Percentiles rank a stretch among this genome's conserved stretches.
Conservation (phyloP, 768 basidiomycete genomes). For the Mycena latifolia region DNA sequence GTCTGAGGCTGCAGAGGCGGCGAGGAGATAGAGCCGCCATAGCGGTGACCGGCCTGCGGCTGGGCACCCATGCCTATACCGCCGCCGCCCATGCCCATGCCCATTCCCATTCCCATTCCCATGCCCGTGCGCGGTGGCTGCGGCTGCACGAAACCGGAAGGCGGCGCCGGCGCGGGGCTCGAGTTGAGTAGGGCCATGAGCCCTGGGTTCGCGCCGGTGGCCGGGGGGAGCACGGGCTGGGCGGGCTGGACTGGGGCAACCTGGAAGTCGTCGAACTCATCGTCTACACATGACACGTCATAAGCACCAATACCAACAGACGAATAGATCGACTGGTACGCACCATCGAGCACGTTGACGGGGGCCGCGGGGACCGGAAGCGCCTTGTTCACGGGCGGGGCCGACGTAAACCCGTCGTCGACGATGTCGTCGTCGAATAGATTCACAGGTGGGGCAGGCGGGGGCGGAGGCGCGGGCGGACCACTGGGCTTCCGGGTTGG, state of each 20-base stretch:
- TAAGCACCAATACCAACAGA: slow-evolving; percentile 22
- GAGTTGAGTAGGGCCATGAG: slow-evolving; percentile 65
- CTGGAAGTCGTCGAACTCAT: slow-evolving; percentile 91
- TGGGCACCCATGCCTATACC: slow-evolving; percentile 39
- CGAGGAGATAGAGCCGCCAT: slow-evolving; percentile 38
- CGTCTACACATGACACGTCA: slow-evolving; percentile 59
- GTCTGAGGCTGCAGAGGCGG: slow-evolving; percentile 44
- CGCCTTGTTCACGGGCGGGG: slow-evolving; percentile 62
- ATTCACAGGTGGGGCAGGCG: slow-evolving; percentile 65
- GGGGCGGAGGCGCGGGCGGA: slow-evolving; percentile 51
- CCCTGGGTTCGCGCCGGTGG: slow-evolving; percentile 49
- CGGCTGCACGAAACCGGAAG: slow-evolving; percentile 39
- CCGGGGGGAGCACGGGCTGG: slow-evolving; percentile 40
- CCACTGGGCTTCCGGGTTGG: slow-evolving; percentile 53
- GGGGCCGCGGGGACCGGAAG: slow-evolving; percentile 50
- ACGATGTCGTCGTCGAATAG: slow-evolving; percentile 78
- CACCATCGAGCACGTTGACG: slow-evolving; percentile 57
- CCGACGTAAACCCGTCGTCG: slow-evolving; percentile 55
- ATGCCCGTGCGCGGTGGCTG: slow-evolving; percentile 35
- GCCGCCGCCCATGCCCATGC: slow-evolving; percentile 38
- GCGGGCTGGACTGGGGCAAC: slow-evolving; percentile 63
- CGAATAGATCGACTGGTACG: slow-evolving; percentile 21
- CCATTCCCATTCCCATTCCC: slow-evolving; percentile 38
- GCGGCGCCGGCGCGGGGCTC: slow-evolving; percentile 43
- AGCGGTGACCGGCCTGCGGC: slow-evolving; percentile 32